Percentiles rank a stretch among this genome's conserved stretches.
Evolutionary conservation across 169 alveolate genomes (phyloP).

Genomic region (Cryptosporidium meleagridis): DNA sequence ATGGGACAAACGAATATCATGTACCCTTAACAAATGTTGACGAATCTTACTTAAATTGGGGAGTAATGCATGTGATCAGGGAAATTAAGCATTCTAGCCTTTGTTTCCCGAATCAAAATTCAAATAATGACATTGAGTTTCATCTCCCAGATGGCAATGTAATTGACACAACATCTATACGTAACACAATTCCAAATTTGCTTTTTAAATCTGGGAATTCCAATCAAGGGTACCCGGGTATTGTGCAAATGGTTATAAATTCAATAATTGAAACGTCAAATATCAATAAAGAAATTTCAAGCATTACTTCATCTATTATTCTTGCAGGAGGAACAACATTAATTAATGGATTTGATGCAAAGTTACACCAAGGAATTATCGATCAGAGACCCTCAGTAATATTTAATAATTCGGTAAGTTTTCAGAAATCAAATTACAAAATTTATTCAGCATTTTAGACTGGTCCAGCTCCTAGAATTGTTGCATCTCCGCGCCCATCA

Average conservation of each 20-base stretch:
- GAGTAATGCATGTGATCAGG: conserved; percentile 39
- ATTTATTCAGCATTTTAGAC: conserved; percentile 11
- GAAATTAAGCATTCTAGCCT: conserved; percentile 42
- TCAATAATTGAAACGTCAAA: conserved; percentile 26
- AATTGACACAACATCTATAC: conserved; percentile 44
- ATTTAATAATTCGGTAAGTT: conserved; percentile 16
- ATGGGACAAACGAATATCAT: neutral
- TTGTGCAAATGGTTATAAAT: conserved; percentile 61
- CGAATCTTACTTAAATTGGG: conserved; percentile 48
- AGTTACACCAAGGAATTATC: conserved; percentile 32
- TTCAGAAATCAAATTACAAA: neutral
- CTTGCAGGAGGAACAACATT: conserved; percentile 67
- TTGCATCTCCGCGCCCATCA: conserved; percentile 61
- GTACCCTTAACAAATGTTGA: conserved; percentile 54
- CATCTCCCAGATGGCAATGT: conserved; percentile 59
- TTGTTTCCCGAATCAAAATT: conserved; percentile 11
- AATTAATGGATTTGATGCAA: conserved; percentile 54
- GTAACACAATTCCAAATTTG: conserved; percentile 54
- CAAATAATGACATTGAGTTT: neutral
- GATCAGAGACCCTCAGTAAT: conserved; percentile 31
- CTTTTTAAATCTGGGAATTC: conserved; percentile 32
- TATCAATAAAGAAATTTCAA: conserved; percentile 30
- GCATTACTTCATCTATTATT: conserved; percentile 34
- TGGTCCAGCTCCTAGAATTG: conserved; percentile 30
- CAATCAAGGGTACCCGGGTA: conserved; percentile 51